phyloP scores from a whole-genome alignment of 2,329 filamentous ascomycete genomes.

The Neophaeococcomyces aloes region DNA sequence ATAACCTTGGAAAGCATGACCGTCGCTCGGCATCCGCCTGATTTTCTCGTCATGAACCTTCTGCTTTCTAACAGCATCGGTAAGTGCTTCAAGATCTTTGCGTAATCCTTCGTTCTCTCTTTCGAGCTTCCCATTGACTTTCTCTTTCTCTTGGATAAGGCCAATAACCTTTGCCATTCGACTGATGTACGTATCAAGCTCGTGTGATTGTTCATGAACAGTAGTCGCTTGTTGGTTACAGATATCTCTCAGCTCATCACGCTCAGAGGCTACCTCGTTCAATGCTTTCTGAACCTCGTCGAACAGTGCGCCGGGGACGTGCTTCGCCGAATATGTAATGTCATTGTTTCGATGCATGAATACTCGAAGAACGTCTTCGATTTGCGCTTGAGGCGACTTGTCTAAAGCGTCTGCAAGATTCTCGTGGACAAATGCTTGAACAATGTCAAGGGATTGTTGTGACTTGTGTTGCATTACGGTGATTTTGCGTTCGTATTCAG shows the following conservation, averaged over 20 bases:
- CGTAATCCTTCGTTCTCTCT: conserved; percentile 1
- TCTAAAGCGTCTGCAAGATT: conserved; percentile 2
- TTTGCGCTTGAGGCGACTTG: not conserved
- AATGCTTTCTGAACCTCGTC: not conserved
- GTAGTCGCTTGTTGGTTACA: conserved; percentile 5
- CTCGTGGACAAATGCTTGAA: not conserved
- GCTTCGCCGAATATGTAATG: not conserved
- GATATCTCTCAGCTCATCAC: conserved; percentile 2
- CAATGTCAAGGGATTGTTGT: not conserved
- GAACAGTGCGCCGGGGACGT: not conserved
- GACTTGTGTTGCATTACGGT: conserved; percentile 4
- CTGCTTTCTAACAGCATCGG: not conserved
- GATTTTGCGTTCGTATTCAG: conserved; percentile 1
- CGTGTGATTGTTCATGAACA: conserved; percentile 1
- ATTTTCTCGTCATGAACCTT: not conserved
- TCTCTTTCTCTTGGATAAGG: conserved; percentile 1
- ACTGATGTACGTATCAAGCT: conserved; percentile 2
- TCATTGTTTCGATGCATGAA: not conserved
- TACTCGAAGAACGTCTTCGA: not conserved
- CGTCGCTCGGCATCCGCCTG: not conserved
- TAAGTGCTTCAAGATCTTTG: not conserved
- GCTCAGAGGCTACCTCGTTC: not conserved
- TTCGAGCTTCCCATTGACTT: not conserved
- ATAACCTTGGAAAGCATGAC: not conserved
- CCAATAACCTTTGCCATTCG: conserved; percentile 2